Base-by-base conservation (phyloP, 1,284 basidiomycete species). In the Athelia sp. region DNA sequence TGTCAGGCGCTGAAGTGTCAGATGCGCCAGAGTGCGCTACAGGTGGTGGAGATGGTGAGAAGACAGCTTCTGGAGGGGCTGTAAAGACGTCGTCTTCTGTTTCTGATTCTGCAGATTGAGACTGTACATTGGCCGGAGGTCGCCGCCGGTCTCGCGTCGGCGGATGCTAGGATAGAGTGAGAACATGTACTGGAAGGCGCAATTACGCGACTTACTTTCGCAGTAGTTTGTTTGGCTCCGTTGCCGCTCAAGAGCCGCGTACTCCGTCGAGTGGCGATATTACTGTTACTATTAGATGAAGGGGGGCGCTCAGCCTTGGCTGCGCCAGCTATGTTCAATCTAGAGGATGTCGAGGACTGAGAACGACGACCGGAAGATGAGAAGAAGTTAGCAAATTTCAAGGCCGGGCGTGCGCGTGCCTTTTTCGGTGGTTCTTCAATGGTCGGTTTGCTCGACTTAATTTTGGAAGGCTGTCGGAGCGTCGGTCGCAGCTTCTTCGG, bases 361-460 rank as follows among this genome's bases (percentile, higher is more conserved):
- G 79, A 76, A 79, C 74, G 76, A 78, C 80, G 80, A 76, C 78
- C 77, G 67, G 78, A 75, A 72, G 79, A 83, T 86, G 84, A 87
- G 83, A 86, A 84, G 74, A 84, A 75, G 73, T 85, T 85, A 83
- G 81, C 74, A 79, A 82, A 78, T 70, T 77, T 82, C 76, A 84
- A 76, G 75, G 78, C 82, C 80, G 79, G 82, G 79, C 81, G 83
- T 76, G 79, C 78, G 81, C 83, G 78, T 86, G 82, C 86, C 85
- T 89, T 89, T 84, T 86, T 87, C 73, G 75, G 72, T 66, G 79
- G 75, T 66, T 84, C 82, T 68, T 85, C 82, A 59, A 72, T 65
- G 66, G 67, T 65, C 61, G 74, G 62, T 72, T 85, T 87, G 60
- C 72, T 74, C 53, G 75, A 65, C 65, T 81, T 83, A 50, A 68